A percentile compares a stretch with the other conserved stretches of the same genome.
Evolutionary conservation across 2,329 filamentous ascomycete genomes (phyloP).

Genomic region (Diaporthe citriasiana): DNA sequence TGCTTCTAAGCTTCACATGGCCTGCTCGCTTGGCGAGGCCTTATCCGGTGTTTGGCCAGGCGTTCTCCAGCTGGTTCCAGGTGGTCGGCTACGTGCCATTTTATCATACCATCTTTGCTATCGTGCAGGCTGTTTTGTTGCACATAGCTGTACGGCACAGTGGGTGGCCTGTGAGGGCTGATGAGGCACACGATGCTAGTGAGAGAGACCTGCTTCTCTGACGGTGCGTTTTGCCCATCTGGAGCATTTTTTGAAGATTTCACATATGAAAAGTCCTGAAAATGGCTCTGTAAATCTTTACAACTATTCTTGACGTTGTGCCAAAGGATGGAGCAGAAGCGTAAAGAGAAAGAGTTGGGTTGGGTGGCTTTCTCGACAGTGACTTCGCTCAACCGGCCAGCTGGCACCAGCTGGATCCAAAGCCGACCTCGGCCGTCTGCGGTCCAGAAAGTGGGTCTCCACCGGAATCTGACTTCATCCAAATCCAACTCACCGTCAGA

Average conservation of each 20-base stretch:
- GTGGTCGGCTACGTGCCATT: neutral
- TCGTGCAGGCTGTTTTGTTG: neutral
- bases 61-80: neutral
- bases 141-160: conserved; percentile 1
- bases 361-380: neutral
- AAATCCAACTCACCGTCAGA: neutral
- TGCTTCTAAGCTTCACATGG: neutral
- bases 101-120: neutral
- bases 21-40: neutral
- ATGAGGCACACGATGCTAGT: neutral
- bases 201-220: neutral
- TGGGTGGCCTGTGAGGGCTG: neutral
- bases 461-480: neutral
- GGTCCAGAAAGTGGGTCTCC: neutral
- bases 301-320: neutral
- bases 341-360: neutral
- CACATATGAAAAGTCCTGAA: neutral
- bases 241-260: neutral
- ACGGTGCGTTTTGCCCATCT: neutral
- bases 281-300: neutral
- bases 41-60: neutral
- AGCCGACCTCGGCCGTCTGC: conserved; percentile 18
- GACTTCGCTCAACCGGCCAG: neutral
- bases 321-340: neutral
- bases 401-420: conserved; percentile 6